Conservation (phyloP, 1,139 yeast genomes). For the Diutina neorugosa region DNA sequence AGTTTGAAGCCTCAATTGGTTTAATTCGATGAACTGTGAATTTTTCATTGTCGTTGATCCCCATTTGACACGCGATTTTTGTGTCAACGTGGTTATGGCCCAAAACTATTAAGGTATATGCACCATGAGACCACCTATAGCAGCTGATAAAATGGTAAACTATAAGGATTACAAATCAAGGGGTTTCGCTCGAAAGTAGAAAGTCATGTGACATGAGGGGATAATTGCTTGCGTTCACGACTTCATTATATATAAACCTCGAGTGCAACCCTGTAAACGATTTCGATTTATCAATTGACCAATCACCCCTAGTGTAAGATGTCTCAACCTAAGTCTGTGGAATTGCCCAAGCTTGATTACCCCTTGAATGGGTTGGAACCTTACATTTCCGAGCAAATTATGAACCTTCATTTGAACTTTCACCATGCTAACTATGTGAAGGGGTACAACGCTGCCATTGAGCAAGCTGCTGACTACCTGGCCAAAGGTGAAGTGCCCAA, state of each 20-base stretch:
- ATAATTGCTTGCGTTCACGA: neutral
- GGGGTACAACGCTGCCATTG: slow-evolving; percentile 75
- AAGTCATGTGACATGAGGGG: neutral
- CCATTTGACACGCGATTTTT: neutral
- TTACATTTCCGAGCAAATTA: slow-evolving; percentile 76
- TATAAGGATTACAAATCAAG: neutral
- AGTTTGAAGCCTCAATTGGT: neutral
- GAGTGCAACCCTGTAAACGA: neutral
- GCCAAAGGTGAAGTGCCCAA: slow-evolving; percentile 52
- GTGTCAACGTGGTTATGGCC: neutral
- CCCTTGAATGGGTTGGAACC: slow-evolving; percentile 34
- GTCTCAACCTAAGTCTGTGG: neutral
- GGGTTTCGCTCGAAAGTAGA: neutral
- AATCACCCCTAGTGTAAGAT: neutral
- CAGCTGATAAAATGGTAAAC: neutral
- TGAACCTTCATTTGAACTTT: slow-evolving; percentile 81
- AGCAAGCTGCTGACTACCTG: slow-evolving; percentile 64
- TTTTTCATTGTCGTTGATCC: neutral
- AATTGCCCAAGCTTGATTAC: neutral
- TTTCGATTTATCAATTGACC: neutral
- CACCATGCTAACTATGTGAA: slow-evolving; percentile 93
- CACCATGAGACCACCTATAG: neutral
- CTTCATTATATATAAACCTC: neutral
- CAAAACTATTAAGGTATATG: neutral
- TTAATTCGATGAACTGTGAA: neutral